Percentiles rank a stretch among this genome's conserved stretches.
phyloP scores from a whole-genome alignment of 805 yeast species.

The Torulaspora microellipsoides region DNA sequence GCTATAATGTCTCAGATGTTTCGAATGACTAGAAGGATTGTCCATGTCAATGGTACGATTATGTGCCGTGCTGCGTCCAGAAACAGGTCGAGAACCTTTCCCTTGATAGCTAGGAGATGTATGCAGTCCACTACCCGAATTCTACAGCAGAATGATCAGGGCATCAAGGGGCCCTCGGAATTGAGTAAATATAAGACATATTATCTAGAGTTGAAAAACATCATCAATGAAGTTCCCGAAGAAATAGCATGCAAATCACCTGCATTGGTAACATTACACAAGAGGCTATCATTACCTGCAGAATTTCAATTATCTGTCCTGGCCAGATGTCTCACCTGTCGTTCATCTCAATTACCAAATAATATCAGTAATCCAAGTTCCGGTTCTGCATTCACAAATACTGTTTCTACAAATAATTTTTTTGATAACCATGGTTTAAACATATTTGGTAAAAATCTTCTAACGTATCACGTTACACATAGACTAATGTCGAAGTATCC shows the following conservation, averaged over 20 bases:
- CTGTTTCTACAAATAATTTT: conserved; percentile 39
- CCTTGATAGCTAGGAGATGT: neutral
- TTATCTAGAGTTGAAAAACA: conserved; percentile 19
- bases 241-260: conserved; percentile 58
- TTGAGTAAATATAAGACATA: conserved; percentile 25
- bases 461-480: conserved; percentile 73
- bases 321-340: conserved; percentile 75
- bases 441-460: conserved; percentile 73
- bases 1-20: conserved; percentile 11
- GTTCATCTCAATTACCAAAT: conserved; percentile 33
- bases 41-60: conserved; percentile 2
- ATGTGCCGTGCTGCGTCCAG: conserved; percentile 1
- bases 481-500: conserved; percentile 75
- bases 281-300: conserved; percentile 63
- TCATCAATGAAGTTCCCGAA: conserved; percentile 36
- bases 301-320: conserved; percentile 58
- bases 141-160: conserved; percentile 3
- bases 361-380: conserved; percentile 12
- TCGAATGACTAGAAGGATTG: conserved; percentile 6
- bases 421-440: conserved; percentile 76
- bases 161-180: conserved; percentile 11
- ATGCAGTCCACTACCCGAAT: neutral
- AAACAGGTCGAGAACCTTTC: neutral
- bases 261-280: conserved; percentile 70
- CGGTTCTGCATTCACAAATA: conserved; percentile 24